phyloP scores from a whole-genome alignment of 805 yeast species.

The Candida tallmaniae region DNA sequence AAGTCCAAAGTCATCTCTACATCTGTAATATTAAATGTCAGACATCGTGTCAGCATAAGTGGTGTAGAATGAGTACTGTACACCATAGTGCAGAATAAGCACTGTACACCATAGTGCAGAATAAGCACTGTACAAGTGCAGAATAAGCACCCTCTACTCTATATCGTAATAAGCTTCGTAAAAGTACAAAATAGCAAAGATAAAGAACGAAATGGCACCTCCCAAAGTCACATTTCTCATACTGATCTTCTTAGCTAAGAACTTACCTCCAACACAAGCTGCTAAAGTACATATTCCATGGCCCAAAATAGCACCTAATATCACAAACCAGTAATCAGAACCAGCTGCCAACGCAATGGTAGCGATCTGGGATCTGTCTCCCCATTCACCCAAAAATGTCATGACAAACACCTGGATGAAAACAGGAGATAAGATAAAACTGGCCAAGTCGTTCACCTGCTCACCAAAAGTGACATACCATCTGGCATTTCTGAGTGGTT shows the following conservation, averaged over 20 bases:
- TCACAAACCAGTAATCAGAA: conserved; percentile 83
- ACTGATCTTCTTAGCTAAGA: conserved; percentile 82
- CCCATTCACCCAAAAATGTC: conserved; percentile 99
- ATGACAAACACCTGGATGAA: conserved; percentile 94
- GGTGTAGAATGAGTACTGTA: no score
- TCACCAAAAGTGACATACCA: conserved; percentile 27
- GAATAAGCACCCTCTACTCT: conserved; percentile 9
- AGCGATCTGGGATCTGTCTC: conserved; percentile 96
- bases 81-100: no score
- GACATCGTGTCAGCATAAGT: no score
- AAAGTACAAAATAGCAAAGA: conserved; percentile 78
- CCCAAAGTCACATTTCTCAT: conserved; percentile 89
- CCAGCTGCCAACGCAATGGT: conserved; percentile 99
- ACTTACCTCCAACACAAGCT: conserved; percentile 92
- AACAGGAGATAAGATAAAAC: conserved; percentile 71
- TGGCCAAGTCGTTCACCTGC: conserved; percentile 51
- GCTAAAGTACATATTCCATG: conserved; percentile 83
- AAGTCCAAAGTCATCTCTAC: no score
- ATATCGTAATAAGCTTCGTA: conserved; percentile 50
- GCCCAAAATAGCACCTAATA: conserved; percentile 84
- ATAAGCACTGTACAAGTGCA: neutral
- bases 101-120: neutral
- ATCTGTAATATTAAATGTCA: no score
- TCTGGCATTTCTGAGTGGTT: conserved; percentile 11
- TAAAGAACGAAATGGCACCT: conserved; percentile 82